Evolutionary conservation across 371 early-diverging fungal species (phyloP).

Genomic region (Capillidium rhysosporum): DNA sequence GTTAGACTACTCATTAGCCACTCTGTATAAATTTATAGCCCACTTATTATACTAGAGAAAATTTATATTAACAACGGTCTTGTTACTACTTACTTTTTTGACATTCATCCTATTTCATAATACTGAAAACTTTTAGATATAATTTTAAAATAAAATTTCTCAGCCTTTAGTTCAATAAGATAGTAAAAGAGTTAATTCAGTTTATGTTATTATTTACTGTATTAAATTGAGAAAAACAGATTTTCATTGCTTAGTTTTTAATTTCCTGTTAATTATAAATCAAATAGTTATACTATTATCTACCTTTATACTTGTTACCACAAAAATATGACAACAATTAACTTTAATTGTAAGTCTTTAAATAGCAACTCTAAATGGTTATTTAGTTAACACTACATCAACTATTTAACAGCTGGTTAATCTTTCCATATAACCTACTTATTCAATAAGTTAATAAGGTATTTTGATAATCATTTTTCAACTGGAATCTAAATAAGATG

Average conservation of each 20-base stretch:
- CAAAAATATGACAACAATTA: conserved; percentile 17
- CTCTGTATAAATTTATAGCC: conserved; percentile 67
- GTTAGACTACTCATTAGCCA: conserved; percentile 73
- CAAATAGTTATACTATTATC: conserved; percentile 61
- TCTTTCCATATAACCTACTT: too few relatives aligned
- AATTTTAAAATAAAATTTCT: neutral
- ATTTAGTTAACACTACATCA: too few relatives aligned
- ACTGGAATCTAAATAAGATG: conserved; percentile 38
- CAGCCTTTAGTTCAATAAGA: conserved; percentile 5
- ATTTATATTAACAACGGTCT: conserved; percentile 67
- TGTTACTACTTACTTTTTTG: conserved; percentile 59
- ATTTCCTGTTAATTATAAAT: conserved; percentile 57
- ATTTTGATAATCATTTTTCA: conserved; percentile 58
- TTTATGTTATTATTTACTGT: too few relatives aligned
- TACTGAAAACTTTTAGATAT: conserved; percentile 36
- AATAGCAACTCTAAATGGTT: too few relatives aligned
- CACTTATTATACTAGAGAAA: conserved; percentile 83
- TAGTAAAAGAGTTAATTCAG: conserved; percentile 17
- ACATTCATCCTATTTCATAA: conserved; percentile 26
- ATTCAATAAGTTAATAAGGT: conserved; percentile 17
- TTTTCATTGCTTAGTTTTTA: conserved; percentile 50
- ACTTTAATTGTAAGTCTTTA: too few relatives aligned
- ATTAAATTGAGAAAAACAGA: conserved; percentile 29
- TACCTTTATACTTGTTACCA: conserved; percentile 49
- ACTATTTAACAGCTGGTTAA: too few relatives aligned